phyloP scores from a whole-genome alignment of 179 eudicot species.

The Beta macrorhiza region DNA sequence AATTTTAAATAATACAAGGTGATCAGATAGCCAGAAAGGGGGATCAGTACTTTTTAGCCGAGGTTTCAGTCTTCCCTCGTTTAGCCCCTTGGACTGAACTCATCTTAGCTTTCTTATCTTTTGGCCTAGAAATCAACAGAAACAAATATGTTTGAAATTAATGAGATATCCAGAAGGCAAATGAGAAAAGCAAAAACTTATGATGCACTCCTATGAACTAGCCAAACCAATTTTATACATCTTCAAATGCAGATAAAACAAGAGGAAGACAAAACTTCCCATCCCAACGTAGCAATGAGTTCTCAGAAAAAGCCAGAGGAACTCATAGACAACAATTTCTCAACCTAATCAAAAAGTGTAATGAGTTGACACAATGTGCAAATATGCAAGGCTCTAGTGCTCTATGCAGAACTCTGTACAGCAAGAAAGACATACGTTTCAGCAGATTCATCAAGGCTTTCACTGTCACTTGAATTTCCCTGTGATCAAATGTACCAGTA shows the following conservation, averaged over 20 bases:
- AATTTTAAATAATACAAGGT: not conserved
- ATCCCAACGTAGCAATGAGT: not conserved
- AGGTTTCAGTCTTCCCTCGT: constrained; percentile 39
- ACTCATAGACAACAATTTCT: not conserved
- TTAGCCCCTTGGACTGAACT: constrained; percentile 37
- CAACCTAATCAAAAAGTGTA: not conserved
- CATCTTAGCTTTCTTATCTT: constrained; percentile 55
- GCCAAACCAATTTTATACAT: not conserved
- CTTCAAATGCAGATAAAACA: not conserved
- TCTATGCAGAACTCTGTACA: constrained; percentile 4
- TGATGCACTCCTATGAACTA: not conserved
- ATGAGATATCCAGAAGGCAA: not conserved
- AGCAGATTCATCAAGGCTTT: constrained; percentile 51
- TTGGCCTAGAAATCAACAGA: constrained; percentile 36
- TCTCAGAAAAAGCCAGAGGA: not conserved
- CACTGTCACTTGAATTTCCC: constrained; percentile 45
- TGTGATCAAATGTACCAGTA: constrained; percentile 30
- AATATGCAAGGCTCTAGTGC: not conserved
- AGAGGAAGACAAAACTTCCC: not conserved
- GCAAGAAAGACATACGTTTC: constrained; percentile 58
- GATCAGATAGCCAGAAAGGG: too few species aligned
- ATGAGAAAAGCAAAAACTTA: not conserved
- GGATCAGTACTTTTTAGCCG: constrained; percentile 45
- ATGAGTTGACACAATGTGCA: not conserved
- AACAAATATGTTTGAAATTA: not conserved